Conservation (phyloP, 768 basidiomycete genomes). For the Coprinellus micaceus region DNA sequence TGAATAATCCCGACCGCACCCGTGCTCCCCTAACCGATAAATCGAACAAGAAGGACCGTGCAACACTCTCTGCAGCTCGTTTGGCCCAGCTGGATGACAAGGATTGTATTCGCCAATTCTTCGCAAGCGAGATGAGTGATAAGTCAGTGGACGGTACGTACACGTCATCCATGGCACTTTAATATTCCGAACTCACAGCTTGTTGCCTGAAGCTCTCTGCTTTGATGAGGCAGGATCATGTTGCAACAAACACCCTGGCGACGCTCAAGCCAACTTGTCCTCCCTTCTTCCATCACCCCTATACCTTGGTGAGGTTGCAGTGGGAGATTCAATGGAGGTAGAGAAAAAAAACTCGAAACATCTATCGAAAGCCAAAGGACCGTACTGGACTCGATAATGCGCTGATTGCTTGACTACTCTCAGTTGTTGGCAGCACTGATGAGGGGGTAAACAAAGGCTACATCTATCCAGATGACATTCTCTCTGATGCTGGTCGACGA, state of each 20-base stretch:
- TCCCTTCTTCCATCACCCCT: too few relatives aligned
- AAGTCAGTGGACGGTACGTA: not conserved
- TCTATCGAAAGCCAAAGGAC: not conserved
- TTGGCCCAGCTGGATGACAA: not conserved
- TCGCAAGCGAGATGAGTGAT: not conserved
- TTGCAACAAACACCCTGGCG: too few relatives aligned
- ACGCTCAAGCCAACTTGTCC: too few relatives aligned
- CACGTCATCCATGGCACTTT: too few relatives aligned
- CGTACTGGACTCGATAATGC: not conserved
- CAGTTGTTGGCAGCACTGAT: not conserved
- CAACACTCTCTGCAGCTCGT: not conserved
- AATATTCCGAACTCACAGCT: too few relatives aligned
- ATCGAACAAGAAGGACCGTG: not conserved
- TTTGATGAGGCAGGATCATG: too few relatives aligned
- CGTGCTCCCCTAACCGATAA: not conserved
- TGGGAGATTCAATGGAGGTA: too few relatives aligned
- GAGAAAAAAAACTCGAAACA: not conserved
- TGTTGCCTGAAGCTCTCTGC: too few relatives aligned
- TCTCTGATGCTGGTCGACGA: not conserved
- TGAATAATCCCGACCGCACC: constrained; percentile 2
- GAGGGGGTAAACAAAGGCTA: not conserved
- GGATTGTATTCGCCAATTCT: not conserved
- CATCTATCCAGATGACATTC: not conserved
- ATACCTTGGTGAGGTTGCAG: too few relatives aligned
- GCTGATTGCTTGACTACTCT: not conserved